Base-by-base conservation (phyloP, 345 rosid genomes). In the Erysimum cheiranthoides region DNA sequence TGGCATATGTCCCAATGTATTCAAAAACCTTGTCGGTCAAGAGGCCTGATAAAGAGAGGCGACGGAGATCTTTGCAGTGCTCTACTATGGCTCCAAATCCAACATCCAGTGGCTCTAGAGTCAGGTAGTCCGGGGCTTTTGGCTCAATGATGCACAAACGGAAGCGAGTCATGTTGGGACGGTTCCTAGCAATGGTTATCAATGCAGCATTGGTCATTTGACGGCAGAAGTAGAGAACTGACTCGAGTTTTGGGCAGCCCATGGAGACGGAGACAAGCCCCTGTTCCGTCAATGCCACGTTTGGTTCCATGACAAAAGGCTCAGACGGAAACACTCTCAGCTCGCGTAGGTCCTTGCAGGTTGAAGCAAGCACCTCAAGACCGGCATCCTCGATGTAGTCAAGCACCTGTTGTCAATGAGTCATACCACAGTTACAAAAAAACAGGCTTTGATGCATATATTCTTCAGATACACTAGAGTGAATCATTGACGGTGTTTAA, bases 51-150 rank as follows among this genome's bases (percentile, higher is more conserved):
- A 92, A 81, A n/a, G 97, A 95, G 28, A 95, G 96, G 8, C 97
- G 94, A 18, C 68, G 84, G 46, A 95, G 96, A 70, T 84, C 92
- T 79, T 87, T 92, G 86, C 96, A 92, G 70, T 90, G 88, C 81
- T 92, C 83, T 43, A 90, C 97, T 77, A 95, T 89, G 76, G 97
- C 97, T 63, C 99, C 99, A 71, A 95, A 95, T 42, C 99, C 99
- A 61, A 76, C 82, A 79, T 95, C 99, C 3, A 95, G 92, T 56
- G 99, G 93, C 85, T 90, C 83, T 31, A 47, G 82, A 62, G 97
- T 92, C 69, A 84, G 31, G 65, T 90, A 85, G 80, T 95, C 99
- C 5, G 91, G 90, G n/a, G 83, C 78, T 36, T 50, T 82, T 3
- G 99, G 99, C 58, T 90, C 93, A 56, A 95, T 90, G 77, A 92